A percentile compares a stretch with the other conserved stretches of the same genome.
These are phyloP conservation scores for Fusarium sp. DNA, from an alignment of 2,329 filamentous ascomycete genomes.

Conservation along the genomic window DNA sequence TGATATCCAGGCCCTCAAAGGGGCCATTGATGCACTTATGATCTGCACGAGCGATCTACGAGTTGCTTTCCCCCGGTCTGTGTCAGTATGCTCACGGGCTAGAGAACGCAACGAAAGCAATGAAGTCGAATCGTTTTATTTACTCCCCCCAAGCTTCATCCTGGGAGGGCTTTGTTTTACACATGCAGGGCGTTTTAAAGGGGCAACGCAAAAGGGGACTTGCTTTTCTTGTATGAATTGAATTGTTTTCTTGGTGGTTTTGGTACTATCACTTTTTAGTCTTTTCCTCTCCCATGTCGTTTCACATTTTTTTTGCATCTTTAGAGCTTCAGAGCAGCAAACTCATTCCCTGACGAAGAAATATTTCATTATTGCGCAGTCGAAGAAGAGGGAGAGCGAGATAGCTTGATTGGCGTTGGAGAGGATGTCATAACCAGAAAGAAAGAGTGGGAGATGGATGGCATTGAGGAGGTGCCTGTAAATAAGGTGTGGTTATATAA, in stretches of 20 bases:
- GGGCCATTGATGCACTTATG: conserved; percentile 57
- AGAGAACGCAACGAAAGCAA: conserved; percentile 41
- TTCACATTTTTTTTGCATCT: conserved; percentile 46
- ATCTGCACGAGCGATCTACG: conserved; percentile 68
- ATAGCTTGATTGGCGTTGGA: conserved; percentile 8
- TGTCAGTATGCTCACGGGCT: conserved; percentile 35
- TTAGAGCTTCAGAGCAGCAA: conserved; percentile 52
- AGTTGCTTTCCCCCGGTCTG: conserved; percentile 49
- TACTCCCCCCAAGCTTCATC: conserved; percentile 28
- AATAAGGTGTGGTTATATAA: conserved; percentile 48
- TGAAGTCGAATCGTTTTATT: conserved; percentile 42
- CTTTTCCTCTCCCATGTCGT: conserved; percentile 43
- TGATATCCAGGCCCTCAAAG: conserved; percentile 56
- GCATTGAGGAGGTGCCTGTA: conserved; percentile 34
- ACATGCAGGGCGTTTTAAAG: conserved; percentile 55
- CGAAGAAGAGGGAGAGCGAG: conserved; percentile 9
- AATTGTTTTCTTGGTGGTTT: conserved; percentile 35
- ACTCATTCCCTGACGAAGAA: conserved; percentile 49
- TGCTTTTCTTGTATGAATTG: conserved; percentile 46
- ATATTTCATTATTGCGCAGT: conserved; percentile 43
- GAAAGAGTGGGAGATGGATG: conserved; percentile 26
- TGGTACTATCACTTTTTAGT: conserved; percentile 45
- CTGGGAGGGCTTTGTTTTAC: conserved; percentile 49
- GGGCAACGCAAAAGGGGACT: conserved; percentile 47
- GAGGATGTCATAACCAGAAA: conserved; percentile 10